A percentile compares a stretch with the other conserved stretches of the same genome.
Conservation (phyloP, 2,329 filamentous ascomycete genomes). For the Claviceps capensis region DNA sequence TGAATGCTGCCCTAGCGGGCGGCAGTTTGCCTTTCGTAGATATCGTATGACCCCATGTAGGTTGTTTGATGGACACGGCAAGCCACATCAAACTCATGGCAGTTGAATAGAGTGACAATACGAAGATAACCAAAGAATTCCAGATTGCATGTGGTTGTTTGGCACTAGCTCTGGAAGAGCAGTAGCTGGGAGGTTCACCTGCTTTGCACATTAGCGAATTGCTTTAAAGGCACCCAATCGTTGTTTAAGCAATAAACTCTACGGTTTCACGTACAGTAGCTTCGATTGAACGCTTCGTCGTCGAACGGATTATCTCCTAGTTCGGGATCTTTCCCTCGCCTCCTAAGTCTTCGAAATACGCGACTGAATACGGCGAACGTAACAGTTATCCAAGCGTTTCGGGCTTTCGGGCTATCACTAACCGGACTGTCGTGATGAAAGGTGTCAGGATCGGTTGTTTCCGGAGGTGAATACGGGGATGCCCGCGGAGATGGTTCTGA, state of each 20-base stretch:
- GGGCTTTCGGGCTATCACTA: neutral
- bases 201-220: neutral
- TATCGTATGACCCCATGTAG: slow-evolving; percentile 47
- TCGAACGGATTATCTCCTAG: neutral
- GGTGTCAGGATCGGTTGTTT: neutral
- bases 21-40: slow-evolving; percentile 37
- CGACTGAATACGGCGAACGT: neutral
- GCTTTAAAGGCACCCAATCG: no score
- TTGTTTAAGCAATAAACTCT: neutral
- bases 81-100: slow-evolving; percentile 54
- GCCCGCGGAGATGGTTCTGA: neutral
- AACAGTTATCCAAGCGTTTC: neutral
- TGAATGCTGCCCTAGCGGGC: slow-evolving; percentile 49
- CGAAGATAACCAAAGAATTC: slow-evolving; percentile 33
- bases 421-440: neutral
- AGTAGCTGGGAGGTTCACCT: slow-evolving; percentile 19
- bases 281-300: slow-evolving; percentile 18
- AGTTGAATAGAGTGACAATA: slow-evolving; percentile 48
- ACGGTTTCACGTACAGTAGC: slow-evolving; percentile 15
- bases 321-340: neutral
- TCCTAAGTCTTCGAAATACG: neutral
- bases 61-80: slow-evolving; percentile 44
- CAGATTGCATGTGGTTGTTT: slow-evolving; percentile 25
- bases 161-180: slow-evolving; percentile 19
- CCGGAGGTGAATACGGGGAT: neutral